Base-by-base conservation (phyloP, 2,329 filamentous ascomycete genomes). In the Aureobasidium lini region DNA sequence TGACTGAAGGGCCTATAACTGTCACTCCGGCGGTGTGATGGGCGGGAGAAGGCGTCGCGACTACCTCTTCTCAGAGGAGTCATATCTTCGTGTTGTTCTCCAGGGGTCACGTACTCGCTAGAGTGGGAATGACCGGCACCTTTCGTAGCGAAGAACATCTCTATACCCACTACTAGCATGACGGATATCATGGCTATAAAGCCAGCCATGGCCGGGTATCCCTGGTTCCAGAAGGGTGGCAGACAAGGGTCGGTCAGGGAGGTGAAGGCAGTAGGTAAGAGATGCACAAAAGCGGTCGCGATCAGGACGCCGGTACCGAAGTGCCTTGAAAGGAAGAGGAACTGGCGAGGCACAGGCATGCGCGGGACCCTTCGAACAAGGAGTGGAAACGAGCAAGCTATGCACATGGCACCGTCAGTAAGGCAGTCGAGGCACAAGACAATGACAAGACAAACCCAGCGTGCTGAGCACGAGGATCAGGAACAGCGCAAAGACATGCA, bases 141-240 rank as follows among this genome's bases (percentile, higher is more conserved):
- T 68, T 81, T 80, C 57, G 86, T 88, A 0, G 90, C 91, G 65
- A 97, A 86, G 71, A 91, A 90, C 75, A 94, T 95, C 72, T 97
- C 93, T 56, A 96, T 81, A 2, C 84, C 83, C 6, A 95, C 89
- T 3, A 96, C 91, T 4, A 88, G 76, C 61, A 95, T 79, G n/a
- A 90, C 88, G 10, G 88, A 85, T 9, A 85, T 73, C 88, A 95
- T 93, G 59, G 89, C 88, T 48, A 95, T 83, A 49, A 94, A 79
- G 2, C 91, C 90, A 0, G 90, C 85, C 70, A 95, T 86, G 6
- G 89, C 89, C 48, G 80, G 83, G 71, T 94, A 95, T n/a, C 83
- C 82, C 63, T 87, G 69, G 70, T 83, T 93, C 82, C 92, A 95
- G 69, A 91, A 87, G 60, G 81, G 77, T 8, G 90, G 89, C 0